Evolutionary conservation across 768 basidiomycete species (phyloP), one percentile per base, ranked within the genome.

Genomic region (Boletellus emodensis): DNA sequence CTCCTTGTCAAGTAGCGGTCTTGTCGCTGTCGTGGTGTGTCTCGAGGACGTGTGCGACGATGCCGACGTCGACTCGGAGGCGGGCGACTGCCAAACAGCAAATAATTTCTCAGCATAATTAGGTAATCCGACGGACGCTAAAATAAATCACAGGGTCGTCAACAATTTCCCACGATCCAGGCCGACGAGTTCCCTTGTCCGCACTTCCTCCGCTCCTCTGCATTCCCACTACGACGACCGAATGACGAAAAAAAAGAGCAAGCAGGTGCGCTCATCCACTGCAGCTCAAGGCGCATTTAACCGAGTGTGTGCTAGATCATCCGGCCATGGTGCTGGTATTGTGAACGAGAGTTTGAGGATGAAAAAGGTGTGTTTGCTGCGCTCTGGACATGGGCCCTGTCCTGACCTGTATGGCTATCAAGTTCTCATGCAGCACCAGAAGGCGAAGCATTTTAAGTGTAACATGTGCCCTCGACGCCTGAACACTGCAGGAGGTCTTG

Each of bases 401-500:
- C n/a, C 39, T 53, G 44, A 48, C 42, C 20, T 41, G 34, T 22
- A 1, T 2, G 12, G 13, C 6, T 22, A 3, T 51, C 8, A 61
- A 94, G 96, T 99, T 58, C 81, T 99, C 55, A 92, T 98, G 84
- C 94, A 96, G 71, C 95, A 99, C 71, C 95, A 99, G 66, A 98
- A 98, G 72, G 95, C 96, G 12, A 99, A 99, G 70, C 95, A 98
- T 66, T 99, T 98, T 79, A 96, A 96, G 69, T 98, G 96, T 63
- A 84, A 85, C 53, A 84, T 95, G 79, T 98, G 95, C 66, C 95
- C 96, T 17, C 78, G 96, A 53, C 82, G 94, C 57, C 74, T 99
- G 54, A 98, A 99, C 64, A 97, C 95, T 3, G 96, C 96, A 3
- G 96, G 96, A 59, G 96, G 96, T 68, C 75, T 99, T 26, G 94